These are phyloP conservation scores for Dentipellis fragilis DNA, from an alignment of 768 basidiomycete genomes.

Conservation along the genomic window DNA sequence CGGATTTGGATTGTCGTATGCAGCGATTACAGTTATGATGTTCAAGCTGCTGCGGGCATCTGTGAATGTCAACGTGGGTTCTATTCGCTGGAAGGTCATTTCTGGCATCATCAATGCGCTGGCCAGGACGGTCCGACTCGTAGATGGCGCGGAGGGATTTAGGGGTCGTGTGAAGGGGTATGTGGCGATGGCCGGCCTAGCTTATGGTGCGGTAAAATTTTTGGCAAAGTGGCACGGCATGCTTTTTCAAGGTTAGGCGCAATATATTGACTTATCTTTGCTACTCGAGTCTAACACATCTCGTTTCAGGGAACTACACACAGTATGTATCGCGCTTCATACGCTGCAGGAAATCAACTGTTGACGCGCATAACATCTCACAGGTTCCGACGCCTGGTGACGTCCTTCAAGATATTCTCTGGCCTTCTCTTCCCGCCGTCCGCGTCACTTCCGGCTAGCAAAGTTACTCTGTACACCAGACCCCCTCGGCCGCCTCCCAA, in stretches of 20 bases:
- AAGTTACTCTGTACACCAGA: background rate
- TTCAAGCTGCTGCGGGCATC: background rate
- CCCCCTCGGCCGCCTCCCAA: background rate
- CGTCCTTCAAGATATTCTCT: background rate
- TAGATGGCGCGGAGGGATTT: background rate
- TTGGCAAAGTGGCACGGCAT: background rate
- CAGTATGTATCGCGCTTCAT: background rate
- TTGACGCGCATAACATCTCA: background rate
- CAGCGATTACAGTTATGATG: background rate
- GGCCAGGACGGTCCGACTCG: background rate
- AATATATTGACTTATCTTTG: no score
- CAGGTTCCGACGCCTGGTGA: background rate
- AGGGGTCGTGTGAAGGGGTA: background rate
- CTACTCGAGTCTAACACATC: background rate
- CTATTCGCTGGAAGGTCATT: background rate
- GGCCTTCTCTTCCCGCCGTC: background rate
- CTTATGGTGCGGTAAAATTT: background rate
- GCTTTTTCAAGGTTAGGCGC: no score
- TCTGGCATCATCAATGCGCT: background rate
- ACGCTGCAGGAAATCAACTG: background rate
- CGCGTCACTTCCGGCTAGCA: background rate
- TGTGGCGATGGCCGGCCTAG: background rate
- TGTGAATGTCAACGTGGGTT: background rate
- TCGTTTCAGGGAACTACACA: background rate
- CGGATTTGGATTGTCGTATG: constrained; percentile 3